Evolutionary conservation across 225 moss, liverwort and hornwort species (phyloP), one percentile per base, ranked within the genome.

Genomic region (Polytrichum commune): DNA sequence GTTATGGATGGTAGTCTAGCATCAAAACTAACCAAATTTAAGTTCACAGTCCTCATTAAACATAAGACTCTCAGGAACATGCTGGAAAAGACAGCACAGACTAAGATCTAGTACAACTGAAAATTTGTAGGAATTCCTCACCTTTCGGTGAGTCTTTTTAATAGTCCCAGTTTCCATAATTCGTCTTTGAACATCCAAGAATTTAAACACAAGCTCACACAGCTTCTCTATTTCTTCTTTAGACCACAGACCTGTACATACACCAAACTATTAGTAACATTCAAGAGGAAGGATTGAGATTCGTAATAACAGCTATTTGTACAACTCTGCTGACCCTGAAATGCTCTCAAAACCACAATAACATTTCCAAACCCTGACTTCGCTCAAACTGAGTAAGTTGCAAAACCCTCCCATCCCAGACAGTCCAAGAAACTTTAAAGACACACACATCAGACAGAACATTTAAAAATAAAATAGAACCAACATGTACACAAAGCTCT

Each of bases 161-260:
- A 58, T 16, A 73, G 30, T 35, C 20, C 77, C 75, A 23, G 13
- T 63, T 19, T 79, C 63, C 19, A 69, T 61, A 83, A 87, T 69
- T 69, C 81, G 72, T 5, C 7, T 53, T 81, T 67, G 78, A 71
- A 87, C 76, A 66, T 87, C 81, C 56, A 83, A 74, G 69, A 74
- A 76, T 62, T 87, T 87, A 30, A 80, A 54, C 53, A 83, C 81
- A 27, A 87, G 83, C 46, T 71, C 28, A 76, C 74, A 74, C 55
- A 87, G 69, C 56, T 76, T 83, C 62, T 87, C 78, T 19, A 67
- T 72, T 76, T 87, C 86, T 55, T 79, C 83, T 60, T 29, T 63
- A 62, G 78, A 66, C 83, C 83, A 87, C 66, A 27, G 5, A 72
- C 76, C 86, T 87, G 78, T 24, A 60, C 35, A 69, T 29, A 55